phyloP scores from a whole-genome alignment of 805 yeast genomes.

The Scheffersomyces ergatensis region DNA sequence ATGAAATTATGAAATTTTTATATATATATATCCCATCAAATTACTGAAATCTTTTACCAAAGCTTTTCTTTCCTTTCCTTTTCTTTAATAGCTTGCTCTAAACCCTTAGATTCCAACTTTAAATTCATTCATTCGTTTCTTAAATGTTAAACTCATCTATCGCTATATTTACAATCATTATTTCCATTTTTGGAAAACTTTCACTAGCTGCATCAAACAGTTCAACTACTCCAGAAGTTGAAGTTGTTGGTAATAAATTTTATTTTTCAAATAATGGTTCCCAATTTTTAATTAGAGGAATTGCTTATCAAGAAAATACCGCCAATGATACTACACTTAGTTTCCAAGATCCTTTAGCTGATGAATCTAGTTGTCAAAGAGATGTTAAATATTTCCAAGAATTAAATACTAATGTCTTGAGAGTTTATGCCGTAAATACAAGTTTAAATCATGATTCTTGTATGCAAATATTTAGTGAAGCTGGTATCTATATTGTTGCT shows the following conservation, averaged over 20 bases:
- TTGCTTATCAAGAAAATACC: slow-evolving; percentile 43
- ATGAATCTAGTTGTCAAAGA: slow-evolving; percentile 39
- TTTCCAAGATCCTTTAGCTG: slow-evolving; percentile 41
- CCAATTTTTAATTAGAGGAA: slow-evolving; percentile 42
- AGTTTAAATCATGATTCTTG: slow-evolving; percentile 37
- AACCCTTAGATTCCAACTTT: too few species aligned
- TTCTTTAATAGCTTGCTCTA: too few species aligned
- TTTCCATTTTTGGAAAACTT: neutral
- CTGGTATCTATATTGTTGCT: slow-evolving; percentile 44
- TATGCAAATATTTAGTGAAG: slow-evolving; percentile 43
- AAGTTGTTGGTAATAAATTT: slow-evolving; percentile 43
- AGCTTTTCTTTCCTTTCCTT: too few species aligned
- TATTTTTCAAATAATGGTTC: slow-evolving; percentile 41
- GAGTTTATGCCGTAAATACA: slow-evolving; percentile 43
- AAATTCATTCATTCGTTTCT: too few species aligned
- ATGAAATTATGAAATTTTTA: too few species aligned
- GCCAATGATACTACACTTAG: slow-evolving; percentile 20
- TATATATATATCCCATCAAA: too few species aligned
- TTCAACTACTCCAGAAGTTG: slow-evolving; percentile 26
- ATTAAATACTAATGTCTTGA: slow-evolving; percentile 39
- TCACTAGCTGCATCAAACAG: neutral
- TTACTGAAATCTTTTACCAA: too few species aligned
- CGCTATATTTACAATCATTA: neutral
- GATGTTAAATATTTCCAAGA: slow-evolving; percentile 37
- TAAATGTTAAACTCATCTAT: too few species aligned